phyloP scores from a whole-genome alignment of 192 early-diverging fungal genomes.

The Podila verticillata region DNA sequence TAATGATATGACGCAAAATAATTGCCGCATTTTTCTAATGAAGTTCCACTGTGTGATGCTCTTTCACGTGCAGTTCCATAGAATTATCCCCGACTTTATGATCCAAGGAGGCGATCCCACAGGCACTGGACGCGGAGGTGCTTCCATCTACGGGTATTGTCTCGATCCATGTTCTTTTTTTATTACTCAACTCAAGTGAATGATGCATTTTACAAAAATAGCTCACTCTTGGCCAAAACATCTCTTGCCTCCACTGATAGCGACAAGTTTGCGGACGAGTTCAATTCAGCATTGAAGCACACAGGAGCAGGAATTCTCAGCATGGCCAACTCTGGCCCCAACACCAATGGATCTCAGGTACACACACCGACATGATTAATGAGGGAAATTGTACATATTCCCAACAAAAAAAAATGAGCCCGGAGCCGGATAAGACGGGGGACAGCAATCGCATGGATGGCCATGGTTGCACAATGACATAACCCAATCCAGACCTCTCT shows the following conservation, averaged over 20 bases:
- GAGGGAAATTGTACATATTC: too few species aligned
- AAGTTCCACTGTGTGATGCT: too few species aligned
- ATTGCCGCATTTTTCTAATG: too few species aligned
- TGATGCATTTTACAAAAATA: too few species aligned
- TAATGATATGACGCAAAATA: too few species aligned
- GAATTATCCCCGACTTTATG: constrained; percentile 92
- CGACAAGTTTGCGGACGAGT: constrained; percentile 88
- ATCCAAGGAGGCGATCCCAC: constrained; percentile 98
- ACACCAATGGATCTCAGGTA: constrained; percentile 72
- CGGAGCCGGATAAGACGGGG: too few species aligned
- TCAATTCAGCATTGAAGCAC: constrained; percentile 79
- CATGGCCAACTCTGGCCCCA: constrained; percentile 86
- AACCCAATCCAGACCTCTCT: too few species aligned
- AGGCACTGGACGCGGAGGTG: constrained; percentile 90
- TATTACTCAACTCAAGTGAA: too few species aligned
- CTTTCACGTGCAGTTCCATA: constrained; percentile 70
- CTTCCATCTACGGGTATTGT: constrained; percentile 82
- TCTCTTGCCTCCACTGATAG: constrained; percentile 53
- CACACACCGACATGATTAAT: neutral
- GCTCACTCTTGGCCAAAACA: constrained; percentile 9
- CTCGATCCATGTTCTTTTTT: neutral
- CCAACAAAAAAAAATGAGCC: too few species aligned
- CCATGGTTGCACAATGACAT: too few species aligned
- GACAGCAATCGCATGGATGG: too few species aligned
- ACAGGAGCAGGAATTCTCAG: constrained; percentile 90